phyloP scores from a whole-genome alignment of 768 basidiomycete species.

The Hygrophorus pudorinus region DNA sequence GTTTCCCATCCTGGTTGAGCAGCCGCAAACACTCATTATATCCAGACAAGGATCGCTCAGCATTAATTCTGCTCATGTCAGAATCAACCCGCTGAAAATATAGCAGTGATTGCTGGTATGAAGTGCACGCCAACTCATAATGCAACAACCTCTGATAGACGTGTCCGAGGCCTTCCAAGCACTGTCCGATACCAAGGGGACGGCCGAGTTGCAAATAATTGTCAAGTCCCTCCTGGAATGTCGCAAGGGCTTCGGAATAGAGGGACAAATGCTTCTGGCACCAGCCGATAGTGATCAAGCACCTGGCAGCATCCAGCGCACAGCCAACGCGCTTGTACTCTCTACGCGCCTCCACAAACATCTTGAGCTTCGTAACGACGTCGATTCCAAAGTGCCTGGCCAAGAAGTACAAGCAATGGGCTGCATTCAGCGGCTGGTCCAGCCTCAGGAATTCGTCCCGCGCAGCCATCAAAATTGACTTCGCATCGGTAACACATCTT shows the following conservation, averaged over 20 bases:
- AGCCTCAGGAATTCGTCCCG: background rate
- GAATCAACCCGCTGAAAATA: background rate
- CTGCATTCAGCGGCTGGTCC: background rate
- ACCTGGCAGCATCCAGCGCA: background rate
- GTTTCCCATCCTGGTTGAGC: background rate
- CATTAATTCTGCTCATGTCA: background rate
- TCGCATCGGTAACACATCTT: background rate
- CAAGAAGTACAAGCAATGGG: background rate
- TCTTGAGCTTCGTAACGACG: background rate
- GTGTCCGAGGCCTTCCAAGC: constrained; percentile 5
- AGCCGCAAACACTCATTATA: background rate
- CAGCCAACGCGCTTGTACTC: constrained; percentile 1
- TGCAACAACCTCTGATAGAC: background rate
- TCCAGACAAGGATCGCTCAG: background rate
- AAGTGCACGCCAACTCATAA: background rate
- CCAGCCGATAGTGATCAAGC: constrained; percentile 3
- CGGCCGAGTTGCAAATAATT: constrained; percentile 2
- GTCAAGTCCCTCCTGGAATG: constrained; percentile 4
- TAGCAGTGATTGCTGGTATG: background rate
- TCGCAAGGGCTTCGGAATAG: background rate
- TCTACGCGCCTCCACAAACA: background rate
- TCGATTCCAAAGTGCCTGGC: background rate
- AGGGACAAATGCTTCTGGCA: background rate
- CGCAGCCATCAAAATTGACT: background rate
- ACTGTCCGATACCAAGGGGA: constrained; percentile 4